Evolutionary conservation across 805 yeast species (phyloP).

Genomic region (Saturnispora bothae): DNA sequence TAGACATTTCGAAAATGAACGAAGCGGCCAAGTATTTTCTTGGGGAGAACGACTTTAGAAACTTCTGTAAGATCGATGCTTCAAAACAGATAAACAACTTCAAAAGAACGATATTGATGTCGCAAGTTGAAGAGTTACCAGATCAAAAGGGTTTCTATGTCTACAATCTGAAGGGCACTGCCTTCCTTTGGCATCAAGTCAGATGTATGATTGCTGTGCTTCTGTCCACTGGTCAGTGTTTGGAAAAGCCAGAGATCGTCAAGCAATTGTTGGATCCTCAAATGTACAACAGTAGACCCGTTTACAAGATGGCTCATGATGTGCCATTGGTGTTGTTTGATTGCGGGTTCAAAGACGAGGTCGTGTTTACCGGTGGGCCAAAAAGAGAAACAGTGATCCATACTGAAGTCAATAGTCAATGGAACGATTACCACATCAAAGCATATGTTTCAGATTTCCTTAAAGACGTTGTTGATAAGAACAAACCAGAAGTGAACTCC

Average conservation of each 20-base stretch:
- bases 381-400: conserved; percentile 32
- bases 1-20: conserved; percentile 60
- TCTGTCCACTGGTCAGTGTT: conserved; percentile 68
- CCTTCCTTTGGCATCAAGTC: conserved; percentile 97
- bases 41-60: conserved; percentile 86
- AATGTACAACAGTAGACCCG: conserved; percentile 55
- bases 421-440: conserved; percentile 50
- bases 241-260: conserved; percentile 53
- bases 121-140: conserved; percentile 17
- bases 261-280: conserved; percentile 47
- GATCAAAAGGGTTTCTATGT: conserved; percentile 38
- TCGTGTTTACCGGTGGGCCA: conserved; percentile 50
- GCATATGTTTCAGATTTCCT: conserved; percentile 41
- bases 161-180: conserved; percentile 75
- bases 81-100: conserved; percentile 83
- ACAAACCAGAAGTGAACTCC: conserved; percentile 18
- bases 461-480: conserved; percentile 28
- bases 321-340: conserved; percentile 79
- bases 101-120: conserved; percentile 45
- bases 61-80: conserved; percentile 91
- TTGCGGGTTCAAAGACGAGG: conserved; percentile 46
- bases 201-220: conserved; percentile 87
- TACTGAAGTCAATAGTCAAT: conserved; percentile 36
- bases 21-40: conserved; percentile 50
- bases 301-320: conserved; percentile 83